Percentiles rank a stretch among this genome's conserved stretches.
Conservation (phyloP, 768 basidiomycete genomes). For the Naematelia aurantialba region DNA sequence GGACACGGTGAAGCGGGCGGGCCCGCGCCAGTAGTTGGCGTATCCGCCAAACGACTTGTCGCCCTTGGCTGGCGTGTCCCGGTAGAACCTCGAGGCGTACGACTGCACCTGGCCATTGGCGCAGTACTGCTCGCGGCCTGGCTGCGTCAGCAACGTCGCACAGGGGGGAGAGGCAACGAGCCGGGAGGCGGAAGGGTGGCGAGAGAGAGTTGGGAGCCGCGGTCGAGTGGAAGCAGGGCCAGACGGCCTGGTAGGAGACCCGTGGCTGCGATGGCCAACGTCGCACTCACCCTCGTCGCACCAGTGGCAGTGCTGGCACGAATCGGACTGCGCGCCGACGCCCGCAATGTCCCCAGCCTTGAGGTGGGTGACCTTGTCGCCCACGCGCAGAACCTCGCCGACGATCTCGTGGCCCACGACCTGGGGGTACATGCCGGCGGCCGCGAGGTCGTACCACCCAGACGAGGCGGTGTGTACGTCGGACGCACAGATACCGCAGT, state of each 20-base stretch:
- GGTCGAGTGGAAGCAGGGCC: neutral
- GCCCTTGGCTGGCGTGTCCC: slow-evolving; percentile 29
- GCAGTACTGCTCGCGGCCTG: slow-evolving; percentile 35
- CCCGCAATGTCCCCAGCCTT: slow-evolving; percentile 62
- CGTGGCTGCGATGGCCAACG: neutral
- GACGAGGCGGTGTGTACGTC: slow-evolving; percentile 56
- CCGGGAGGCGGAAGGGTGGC: too few relatives aligned
- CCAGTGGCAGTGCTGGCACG: slow-evolving; percentile 55
- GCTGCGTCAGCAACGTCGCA: neutral
- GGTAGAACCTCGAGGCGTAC: slow-evolving; percentile 38
- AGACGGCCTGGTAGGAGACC: too few relatives aligned
- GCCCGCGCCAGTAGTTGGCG: slow-evolving; percentile 45
- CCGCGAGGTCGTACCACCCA: slow-evolving; percentile 52
- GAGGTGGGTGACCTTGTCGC: slow-evolving; percentile 56
- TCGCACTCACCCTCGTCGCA: slow-evolving; percentile 53
- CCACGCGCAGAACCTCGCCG: slow-evolving; percentile 52
- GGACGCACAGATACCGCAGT: slow-evolving; percentile 55
- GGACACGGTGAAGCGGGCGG: slow-evolving; percentile 58
- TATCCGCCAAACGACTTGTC: slow-evolving; percentile 43
- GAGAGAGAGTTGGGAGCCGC: too few relatives aligned
- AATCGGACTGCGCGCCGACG: slow-evolving; percentile 57
- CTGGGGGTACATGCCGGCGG: slow-evolving; percentile 31
- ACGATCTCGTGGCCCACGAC: slow-evolving; percentile 58
- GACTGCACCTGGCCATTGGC: slow-evolving; percentile 23
- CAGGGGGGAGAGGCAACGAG: too few relatives aligned